These are phyloP conservation scores for Yamadazyma triangularis DNA, from an alignment of 1,139 yeast species.

Conservation along the genomic window DNA sequence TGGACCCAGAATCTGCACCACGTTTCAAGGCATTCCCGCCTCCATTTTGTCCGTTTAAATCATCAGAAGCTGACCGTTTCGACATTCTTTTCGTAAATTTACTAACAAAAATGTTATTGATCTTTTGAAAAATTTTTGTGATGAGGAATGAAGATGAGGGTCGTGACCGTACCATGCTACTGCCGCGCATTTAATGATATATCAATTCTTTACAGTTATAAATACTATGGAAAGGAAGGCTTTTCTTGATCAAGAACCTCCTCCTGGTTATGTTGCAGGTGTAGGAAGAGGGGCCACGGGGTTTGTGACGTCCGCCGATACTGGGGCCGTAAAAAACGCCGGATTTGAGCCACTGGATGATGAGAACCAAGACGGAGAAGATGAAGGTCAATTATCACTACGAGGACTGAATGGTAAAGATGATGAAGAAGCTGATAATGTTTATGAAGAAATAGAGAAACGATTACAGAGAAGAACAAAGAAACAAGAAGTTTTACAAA, in stretches of 20 bases:
- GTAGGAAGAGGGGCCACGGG: constrained; percentile 95
- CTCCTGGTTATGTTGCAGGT: constrained; percentile 89
- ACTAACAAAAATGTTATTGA: not conserved
- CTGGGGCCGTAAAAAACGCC: constrained; percentile 40
- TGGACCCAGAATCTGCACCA: constrained; percentile 24
- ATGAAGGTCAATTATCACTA: constrained; percentile 23
- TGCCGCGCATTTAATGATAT: no score
- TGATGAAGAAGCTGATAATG: constrained; percentile 68
- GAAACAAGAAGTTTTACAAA: constrained; percentile 7
- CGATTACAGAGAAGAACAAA: constrained; percentile 36
- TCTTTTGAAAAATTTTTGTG: not conserved
- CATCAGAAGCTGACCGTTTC: constrained; percentile 51
- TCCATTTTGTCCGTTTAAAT: constrained; percentile 23
- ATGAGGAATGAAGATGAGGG: constrained; percentile 2
- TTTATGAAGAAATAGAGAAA: constrained; percentile 63
- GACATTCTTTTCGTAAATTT: constrained; percentile 42
- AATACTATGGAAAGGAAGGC: constrained; percentile 46
- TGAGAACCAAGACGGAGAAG: constrained; percentile 23
- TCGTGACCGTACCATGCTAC: no score
- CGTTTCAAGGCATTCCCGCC: constrained; percentile 11
- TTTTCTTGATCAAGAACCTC: constrained; percentile 86
- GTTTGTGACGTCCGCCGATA: constrained; percentile 77
- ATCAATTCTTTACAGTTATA: no score
- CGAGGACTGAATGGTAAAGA: constrained; percentile 44
- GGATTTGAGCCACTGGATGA: constrained; percentile 24